phyloP scores from a whole-genome alignment of 2,329 filamentous ascomycete genomes.

The Ascochyta clinopodiicola region DNA sequence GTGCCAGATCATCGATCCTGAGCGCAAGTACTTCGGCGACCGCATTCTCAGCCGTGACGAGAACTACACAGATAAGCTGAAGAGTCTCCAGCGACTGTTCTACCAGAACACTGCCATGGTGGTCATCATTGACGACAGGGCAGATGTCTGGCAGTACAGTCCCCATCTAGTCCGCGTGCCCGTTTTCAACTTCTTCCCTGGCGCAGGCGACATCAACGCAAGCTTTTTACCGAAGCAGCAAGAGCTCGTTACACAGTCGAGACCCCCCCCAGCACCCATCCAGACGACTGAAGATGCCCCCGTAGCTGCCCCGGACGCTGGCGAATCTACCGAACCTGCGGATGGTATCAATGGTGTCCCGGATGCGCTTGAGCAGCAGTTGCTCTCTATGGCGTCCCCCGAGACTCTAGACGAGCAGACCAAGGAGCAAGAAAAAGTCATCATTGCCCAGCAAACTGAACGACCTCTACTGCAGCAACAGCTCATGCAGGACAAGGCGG shows the following conservation, averaged over 20 bases:
- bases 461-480: slow-evolving; percentile 91
- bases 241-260: slow-evolving; percentile 40
- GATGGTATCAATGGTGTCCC: slow-evolving; percentile 52
- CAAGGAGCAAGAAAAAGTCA: slow-evolving; percentile 82
- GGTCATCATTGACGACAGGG: slow-evolving; percentile 96
- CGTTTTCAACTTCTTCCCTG: slow-evolving; percentile 97
- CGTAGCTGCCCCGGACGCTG: slow-evolving; percentile 26
- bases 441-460: slow-evolving; percentile 88
- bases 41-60: slow-evolving; percentile 96
- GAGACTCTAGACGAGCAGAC: slow-evolving; percentile 79
- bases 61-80: slow-evolving; percentile 89
- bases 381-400: slow-evolving; percentile 76
- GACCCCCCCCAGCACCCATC: slow-evolving; percentile 26
- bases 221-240: slow-evolving; percentile 86
- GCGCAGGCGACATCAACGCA: slow-evolving; percentile 98
- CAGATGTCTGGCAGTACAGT: slow-evolving; percentile 95
- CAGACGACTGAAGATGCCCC: slow-evolving; percentile 29
- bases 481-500: slow-evolving; percentile 85
- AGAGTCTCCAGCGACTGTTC: slow-evolving; percentile 89
- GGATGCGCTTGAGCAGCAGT: slow-evolving; percentile 72
- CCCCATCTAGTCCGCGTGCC: slow-evolving; percentile 93
- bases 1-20: slow-evolving; percentile 89
- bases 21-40: slow-evolving; percentile 88
- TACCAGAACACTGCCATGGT: slow-evolving; percentile 99
- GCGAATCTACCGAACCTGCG: slow-evolving; percentile 28